Evolutionary conservation across 2,329 filamentous ascomycete species (phyloP).

Genomic region (Magnaporthales sp.): DNA sequence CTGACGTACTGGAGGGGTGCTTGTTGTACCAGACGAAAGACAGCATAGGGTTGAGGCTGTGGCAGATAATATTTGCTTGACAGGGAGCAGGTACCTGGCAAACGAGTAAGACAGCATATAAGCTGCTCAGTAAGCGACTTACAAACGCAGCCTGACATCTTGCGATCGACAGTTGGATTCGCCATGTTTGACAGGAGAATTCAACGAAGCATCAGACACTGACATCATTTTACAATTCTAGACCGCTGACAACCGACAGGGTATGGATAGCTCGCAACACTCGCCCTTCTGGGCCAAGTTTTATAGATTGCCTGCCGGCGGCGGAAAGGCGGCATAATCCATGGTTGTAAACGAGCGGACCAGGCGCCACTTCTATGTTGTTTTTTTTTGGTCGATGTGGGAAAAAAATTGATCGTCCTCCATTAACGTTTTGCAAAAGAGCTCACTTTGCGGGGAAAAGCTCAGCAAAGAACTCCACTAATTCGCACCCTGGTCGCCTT

Average conservation of each 20-base stretch:
- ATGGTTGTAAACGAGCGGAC: not conserved
- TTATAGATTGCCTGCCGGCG: not conserved
- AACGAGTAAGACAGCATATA: not conserved
- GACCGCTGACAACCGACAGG: not conserved
- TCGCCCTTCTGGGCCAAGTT: not conserved
- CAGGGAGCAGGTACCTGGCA: not conserved
- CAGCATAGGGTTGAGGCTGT: not conserved
- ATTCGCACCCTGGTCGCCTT: not conserved
- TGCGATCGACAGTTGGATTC: not conserved
- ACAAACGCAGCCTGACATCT: not conserved
- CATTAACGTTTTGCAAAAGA: not conserved
- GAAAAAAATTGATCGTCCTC: not conserved
- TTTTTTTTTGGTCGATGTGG: not conserved
- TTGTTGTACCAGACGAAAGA: not conserved
- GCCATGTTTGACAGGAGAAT: not conserved
- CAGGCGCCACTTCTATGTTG: not conserved
- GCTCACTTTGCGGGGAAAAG: not conserved
- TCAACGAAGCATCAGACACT: not conserved
- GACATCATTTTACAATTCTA: not conserved
- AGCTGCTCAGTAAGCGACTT: not conserved
- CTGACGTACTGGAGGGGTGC: not conserved
- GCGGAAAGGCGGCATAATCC: not conserved
- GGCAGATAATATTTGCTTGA: not conserved
- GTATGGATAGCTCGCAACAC: not conserved
- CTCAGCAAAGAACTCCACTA: not conserved